Conservation (phyloP, 192 early-diverging fungal genomes). For the Gamsiella multidivaricata region DNA sequence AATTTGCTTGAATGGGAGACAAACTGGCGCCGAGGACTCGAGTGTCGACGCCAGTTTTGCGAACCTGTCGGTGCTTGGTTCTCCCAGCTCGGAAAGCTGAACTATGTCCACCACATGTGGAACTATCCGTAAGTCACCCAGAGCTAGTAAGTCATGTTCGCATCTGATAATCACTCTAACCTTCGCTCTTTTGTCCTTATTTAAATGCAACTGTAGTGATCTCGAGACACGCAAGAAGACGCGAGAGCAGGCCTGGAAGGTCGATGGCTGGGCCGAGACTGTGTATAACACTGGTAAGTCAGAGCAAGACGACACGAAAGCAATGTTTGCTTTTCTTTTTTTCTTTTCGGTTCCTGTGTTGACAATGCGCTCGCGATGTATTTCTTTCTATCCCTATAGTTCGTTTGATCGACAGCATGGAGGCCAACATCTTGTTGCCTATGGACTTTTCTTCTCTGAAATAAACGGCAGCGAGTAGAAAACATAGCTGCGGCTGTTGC, state of each 20-base stretch:
- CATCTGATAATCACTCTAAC: neutral
- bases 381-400: constrained; percentile 57
- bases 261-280: constrained; percentile 94
- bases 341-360: too few relatives aligned
- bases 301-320: too few relatives aligned
- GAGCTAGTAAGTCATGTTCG: neutral
- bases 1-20: constrained; percentile 92
- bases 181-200: too few relatives aligned
- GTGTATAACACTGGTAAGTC: constrained; percentile 84
- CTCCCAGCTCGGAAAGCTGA: constrained; percentile 87
- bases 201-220: constrained; percentile 60
- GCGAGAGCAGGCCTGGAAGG: constrained; percentile 92
- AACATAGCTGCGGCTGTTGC: neutral
- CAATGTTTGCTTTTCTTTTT: neutral
- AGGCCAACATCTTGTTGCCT: constrained; percentile 81
- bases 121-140: constrained; percentile 84
- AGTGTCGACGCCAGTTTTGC: constrained; percentile 87
- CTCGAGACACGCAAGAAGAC: constrained; percentile 89
- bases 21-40: constrained; percentile 89
- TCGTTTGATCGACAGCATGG: constrained; percentile 83
- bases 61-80: constrained; percentile 98
- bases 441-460: constrained; percentile 53
- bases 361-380: too few relatives aligned
- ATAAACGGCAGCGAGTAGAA: constrained; percentile 12
- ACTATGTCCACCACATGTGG: constrained; percentile 95